A percentile compares a stretch with the other conserved stretches of the same genome.
phyloP scores from a whole-genome alignment of 768 basidiomycete species.

The Mycena albidolilacea region DNA sequence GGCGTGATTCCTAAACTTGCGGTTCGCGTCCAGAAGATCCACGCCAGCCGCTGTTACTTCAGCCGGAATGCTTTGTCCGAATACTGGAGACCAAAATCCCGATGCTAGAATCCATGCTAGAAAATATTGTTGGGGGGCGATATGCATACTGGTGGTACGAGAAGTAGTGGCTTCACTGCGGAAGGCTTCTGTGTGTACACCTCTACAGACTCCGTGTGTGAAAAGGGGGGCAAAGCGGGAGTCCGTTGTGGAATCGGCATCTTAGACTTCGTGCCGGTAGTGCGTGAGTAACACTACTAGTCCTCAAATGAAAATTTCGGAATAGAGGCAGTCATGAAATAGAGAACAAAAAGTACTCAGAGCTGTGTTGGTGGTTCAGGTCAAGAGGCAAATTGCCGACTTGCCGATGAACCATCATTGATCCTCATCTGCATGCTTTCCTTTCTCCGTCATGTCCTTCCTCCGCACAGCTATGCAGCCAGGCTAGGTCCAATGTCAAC shows the following conservation, averaged over 20 bases:
- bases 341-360: no score
- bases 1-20: slow-evolving; percentile 1
- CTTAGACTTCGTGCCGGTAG: background rate
- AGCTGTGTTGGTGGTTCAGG: no score
- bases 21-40: slow-evolving; percentile 41
- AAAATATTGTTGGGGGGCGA: slow-evolving; percentile 17
- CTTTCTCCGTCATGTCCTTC: background rate
- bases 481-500: background rate
- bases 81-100: background rate
- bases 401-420: no score
- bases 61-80: slow-evolving; percentile 5
- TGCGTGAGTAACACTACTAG: no score
- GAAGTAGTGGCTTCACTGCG: background rate
- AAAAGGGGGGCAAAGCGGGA: background rate
- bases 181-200: background rate
- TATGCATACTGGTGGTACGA: slow-evolving; percentile 5
- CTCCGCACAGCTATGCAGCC: background rate
- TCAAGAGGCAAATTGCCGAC: no score
- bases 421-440: background rate
- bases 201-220: background rate
- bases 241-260: background rate
- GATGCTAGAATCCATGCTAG: slow-evolving; percentile 3
- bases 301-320: no score
- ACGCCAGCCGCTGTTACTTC: slow-evolving; percentile 30
- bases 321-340: no score